These are phyloP conservation scores for Populus simonii DNA, from an alignment of 345 rosid species.

Conservation along the genomic window DNA sequence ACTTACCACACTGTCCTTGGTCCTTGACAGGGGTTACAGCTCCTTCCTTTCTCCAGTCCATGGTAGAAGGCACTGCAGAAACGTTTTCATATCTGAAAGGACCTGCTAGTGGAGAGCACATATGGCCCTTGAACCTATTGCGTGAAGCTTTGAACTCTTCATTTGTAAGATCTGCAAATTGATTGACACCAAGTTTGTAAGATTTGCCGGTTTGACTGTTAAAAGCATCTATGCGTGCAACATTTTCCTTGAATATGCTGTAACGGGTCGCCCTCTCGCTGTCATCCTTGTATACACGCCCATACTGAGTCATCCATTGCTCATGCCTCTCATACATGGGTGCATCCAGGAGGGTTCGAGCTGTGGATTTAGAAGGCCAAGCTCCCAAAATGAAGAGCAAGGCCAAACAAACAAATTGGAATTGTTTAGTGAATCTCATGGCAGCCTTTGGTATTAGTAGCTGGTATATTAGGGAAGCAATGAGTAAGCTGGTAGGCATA, in stretches of 20 bases:
- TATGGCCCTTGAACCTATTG: constrained; percentile 8
- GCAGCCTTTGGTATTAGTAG: neutral
- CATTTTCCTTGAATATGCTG: constrained; percentile 11
- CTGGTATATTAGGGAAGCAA: neutral
- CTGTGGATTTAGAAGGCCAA: constrained; percentile 3
- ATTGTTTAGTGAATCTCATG: neutral
- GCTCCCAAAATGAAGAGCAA: constrained; percentile 1
- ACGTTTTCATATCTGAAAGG: constrained; percentile 3
- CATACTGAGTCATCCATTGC: constrained; percentile 1
- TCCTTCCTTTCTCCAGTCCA: constrained; percentile 17
- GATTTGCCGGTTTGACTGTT: neutral
- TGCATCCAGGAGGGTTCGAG: neutral
- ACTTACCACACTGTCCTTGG: constrained; percentile 12
- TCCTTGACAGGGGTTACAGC: constrained; percentile 10
- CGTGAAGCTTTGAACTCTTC: constrained; percentile 10
- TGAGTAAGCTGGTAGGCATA: neutral
- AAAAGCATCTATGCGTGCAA: neutral
- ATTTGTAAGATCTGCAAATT: constrained; percentile 14
- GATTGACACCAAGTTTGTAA: neutral
- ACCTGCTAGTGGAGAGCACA: neutral
- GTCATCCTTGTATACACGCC: constrained; percentile 12
- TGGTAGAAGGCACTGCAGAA: neutral
- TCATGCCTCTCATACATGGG: neutral
- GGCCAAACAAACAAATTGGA: neutral
- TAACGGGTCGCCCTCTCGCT: constrained; percentile 6